phyloP scores from a whole-genome alignment of 306 rosid species.

The Nissolia schottii region DNA sequence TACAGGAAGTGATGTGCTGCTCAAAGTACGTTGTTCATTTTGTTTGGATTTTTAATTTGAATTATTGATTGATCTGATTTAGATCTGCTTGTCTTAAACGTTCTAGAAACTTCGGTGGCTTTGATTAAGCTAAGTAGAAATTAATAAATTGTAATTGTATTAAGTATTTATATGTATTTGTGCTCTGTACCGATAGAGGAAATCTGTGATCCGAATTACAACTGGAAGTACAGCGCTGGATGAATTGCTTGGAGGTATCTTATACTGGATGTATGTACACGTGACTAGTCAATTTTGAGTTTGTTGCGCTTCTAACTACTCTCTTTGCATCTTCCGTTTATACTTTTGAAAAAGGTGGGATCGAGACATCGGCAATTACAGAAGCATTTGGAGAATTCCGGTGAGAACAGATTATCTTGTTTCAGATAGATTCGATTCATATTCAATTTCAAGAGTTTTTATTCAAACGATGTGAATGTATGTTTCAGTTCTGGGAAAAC shows the following conservation, averaged over 20 bases:
- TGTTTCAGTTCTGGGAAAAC: conserved; percentile 88
- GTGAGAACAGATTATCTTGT: conserved; percentile 33
- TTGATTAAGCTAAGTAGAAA: neutral
- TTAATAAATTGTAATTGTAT: conserved; percentile 6
- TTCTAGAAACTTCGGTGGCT: neutral
- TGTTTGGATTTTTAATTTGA: conserved; percentile 13
- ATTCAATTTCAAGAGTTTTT: conserved; percentile 4
- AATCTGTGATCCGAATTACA: conserved; percentile 72
- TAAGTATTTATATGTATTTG: conserved; percentile 1
- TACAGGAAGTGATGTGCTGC: conserved; percentile 86
- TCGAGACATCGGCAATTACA: conserved; percentile 84
- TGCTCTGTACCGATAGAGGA: conserved; percentile 53
- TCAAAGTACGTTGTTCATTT: conserved; percentile 54
- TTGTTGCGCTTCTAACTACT: neutral
- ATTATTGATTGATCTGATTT: conserved; percentile 14
- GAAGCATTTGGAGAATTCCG: conserved; percentile 98
- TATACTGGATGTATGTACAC: neutral
- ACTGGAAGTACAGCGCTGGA: conserved; percentile 98
- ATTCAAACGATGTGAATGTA: conserved; percentile 1
- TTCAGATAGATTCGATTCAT: neutral
- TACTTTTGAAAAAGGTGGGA: conserved; percentile 59
- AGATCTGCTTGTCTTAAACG: neutral
- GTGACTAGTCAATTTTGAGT: neutral
- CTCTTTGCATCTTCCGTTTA: neutral
- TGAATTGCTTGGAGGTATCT: conserved; percentile 87